These are phyloP conservation scores for Cercospora sp. DNA, from an alignment of 2,329 filamentous ascomycete genomes.

Conservation along the genomic window DNA sequence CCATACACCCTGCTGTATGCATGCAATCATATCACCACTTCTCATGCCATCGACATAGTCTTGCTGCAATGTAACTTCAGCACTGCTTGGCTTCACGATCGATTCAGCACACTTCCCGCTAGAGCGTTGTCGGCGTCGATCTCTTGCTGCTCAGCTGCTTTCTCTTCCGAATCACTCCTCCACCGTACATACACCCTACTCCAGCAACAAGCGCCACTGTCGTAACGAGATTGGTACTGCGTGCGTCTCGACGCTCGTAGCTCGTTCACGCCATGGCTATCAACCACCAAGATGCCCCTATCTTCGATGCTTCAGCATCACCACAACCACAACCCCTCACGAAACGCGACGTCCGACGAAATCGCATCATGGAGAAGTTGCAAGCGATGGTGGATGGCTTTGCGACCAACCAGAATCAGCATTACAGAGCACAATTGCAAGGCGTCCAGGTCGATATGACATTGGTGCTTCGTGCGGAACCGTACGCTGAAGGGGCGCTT, in stretches of 20 bases:
- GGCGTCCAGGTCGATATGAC: slow-evolving; percentile 90
- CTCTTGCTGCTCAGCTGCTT: slow-evolving; percentile 2
- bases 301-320: slow-evolving; percentile 37
- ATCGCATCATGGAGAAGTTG: slow-evolving; percentile 76
- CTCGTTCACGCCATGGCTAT: slow-evolving; percentile 21
- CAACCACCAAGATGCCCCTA: slow-evolving; percentile 27
- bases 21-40: not conserved
- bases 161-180: not conserved
- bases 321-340: slow-evolving; percentile 58
- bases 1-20: not conserved
- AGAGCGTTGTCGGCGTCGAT: slow-evolving; percentile 5
- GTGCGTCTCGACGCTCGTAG: not conserved
- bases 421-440: slow-evolving; percentile 86
- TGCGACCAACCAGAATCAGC: slow-evolving; percentile 73
- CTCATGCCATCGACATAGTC: not conserved
- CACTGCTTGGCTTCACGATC: not conserved
- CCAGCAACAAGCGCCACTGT: slow-evolving; percentile 2
- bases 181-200: not conserved
- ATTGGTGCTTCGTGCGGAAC: slow-evolving; percentile 80
- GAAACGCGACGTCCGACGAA: slow-evolving; percentile 88
- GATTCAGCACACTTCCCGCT: slow-evolving; percentile 2
- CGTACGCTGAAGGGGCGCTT: slow-evolving; percentile 71
- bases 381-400: slow-evolving; percentile 74
- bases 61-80: not conserved
- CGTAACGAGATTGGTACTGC: not conserved